Percentiles rank a stretch among this genome's conserved stretches.
Evolutionary conservation across 2,329 filamentous ascomycete species (phyloP).

Genomic region (Alternaria longipes): DNA sequence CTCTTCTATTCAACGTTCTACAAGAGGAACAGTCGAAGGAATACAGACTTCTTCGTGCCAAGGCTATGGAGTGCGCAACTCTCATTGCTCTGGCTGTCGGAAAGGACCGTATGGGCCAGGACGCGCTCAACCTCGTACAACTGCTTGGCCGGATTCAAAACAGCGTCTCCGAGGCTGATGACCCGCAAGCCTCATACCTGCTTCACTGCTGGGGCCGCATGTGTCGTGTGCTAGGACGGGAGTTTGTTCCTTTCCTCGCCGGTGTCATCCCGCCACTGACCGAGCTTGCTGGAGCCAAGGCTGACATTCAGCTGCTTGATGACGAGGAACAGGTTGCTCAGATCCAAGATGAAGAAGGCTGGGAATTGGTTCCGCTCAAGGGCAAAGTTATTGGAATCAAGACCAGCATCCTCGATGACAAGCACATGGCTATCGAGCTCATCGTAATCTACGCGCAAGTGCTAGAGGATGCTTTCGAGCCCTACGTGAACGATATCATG

Average conservation of each 20-base stretch:
- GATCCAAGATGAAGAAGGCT: constrained; percentile 93
- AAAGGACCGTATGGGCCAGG: constrained; percentile 86
- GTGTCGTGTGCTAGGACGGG: constrained; percentile 89
- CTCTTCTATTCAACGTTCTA: constrained; percentile 87
- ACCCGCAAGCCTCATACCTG: constrained; percentile 95
- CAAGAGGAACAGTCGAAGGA: constrained; percentile 93
- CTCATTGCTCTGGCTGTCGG: constrained; percentile 95
- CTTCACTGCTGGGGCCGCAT: constrained; percentile 99
- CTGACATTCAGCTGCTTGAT: constrained; percentile 94
- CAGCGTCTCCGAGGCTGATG: constrained; percentile 84
- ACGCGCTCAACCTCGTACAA: constrained; percentile 87
- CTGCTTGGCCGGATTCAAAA: constrained; percentile 86
- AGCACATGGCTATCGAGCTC: constrained; percentile 99
- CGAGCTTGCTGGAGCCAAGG: constrained; percentile 91
- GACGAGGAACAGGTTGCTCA: constrained; percentile 94
- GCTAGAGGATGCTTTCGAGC: constrained; percentile 89
- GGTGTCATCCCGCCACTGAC: constrained; percentile 95
- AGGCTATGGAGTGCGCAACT: constrained; percentile 99
- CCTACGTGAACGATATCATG: constrained; percentile 92
- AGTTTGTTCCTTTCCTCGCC: constrained; percentile 91
- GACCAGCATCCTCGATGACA: constrained; percentile 95
- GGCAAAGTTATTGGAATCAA: constrained; percentile 99
- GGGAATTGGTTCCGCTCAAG: constrained; percentile 96
- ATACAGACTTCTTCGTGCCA: constrained; percentile 87
- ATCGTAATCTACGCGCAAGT: constrained; percentile 97